Evolutionary conservation across 2,329 filamentous ascomycete genomes (phyloP), one percentile per base, ranked within the genome.

Genomic region (Fonsecaea pugnacius): DNA sequence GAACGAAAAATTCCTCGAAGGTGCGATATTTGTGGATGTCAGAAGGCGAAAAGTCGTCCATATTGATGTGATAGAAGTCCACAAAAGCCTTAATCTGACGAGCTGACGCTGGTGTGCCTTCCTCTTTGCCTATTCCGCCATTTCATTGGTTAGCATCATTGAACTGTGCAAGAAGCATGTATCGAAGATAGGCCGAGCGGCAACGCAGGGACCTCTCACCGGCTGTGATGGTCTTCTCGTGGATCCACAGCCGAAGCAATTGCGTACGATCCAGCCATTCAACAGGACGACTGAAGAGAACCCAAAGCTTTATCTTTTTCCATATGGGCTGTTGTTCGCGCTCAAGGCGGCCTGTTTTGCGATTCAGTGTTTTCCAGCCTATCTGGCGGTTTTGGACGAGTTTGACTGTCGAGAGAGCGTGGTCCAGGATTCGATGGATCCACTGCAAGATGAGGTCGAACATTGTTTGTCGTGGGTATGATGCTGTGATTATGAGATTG

Each of bases 1-100:
- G 91, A 77, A 97, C 98, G 80, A 99, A 99, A 84, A 99, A 99
- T 75, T 98, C 91, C 78, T 98, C 98, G 82, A 99, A 99, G 75
- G 86, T 96, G 77, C 92, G 96, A 82, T 97, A 99, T 24, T 72
- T 65, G 66, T 93, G 83, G 1, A 92, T 87, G 0, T 91, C 77
- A 0, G 91, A 87, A 16, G 88, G 80, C 14, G 95, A 81, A 14
- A 99, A 93, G 75, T 99, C 95, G 1, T 88, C 87, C 88, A 98
- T 92, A 76, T 98, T 90, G 27, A 99, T 85, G 67, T 92, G 90
- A 76, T 99, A 95, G 80, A 98, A 98, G 67, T 89, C 88, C 78
- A 99, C 91, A 73, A 99, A 98, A 65, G 90, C 88, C 70, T 88
- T 85, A 65, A 99, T 98, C 73, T 97, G 91, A 10, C 89, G 85